Conservation (phyloP, 225 moss, liverwort and hornwort genomes). For the Straminergon stramineum region DNA sequence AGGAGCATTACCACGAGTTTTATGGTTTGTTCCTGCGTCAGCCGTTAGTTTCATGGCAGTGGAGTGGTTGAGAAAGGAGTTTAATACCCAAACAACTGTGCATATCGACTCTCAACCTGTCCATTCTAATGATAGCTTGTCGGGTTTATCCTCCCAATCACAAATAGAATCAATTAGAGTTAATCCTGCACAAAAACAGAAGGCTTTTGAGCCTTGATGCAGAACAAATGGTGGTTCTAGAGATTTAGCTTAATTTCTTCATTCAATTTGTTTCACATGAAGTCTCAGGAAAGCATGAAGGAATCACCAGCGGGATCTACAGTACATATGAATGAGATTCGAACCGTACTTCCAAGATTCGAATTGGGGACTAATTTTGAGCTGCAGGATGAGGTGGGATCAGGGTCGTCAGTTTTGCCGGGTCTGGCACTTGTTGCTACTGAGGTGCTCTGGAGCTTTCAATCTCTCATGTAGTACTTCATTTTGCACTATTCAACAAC, state of each 20-base stretch:
- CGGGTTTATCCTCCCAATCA: slow-evolving; percentile 14
- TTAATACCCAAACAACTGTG: slow-evolving; percentile 32
- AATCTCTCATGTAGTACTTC: not conserved
- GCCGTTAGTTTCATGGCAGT: slow-evolving; percentile 94
- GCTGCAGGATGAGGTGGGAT: not conserved
- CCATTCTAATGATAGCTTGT: slow-evolving; percentile 12
- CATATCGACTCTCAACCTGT: slow-evolving; percentile 28
- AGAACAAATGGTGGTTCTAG: not conserved
- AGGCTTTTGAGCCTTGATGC: slow-evolving; percentile 29
- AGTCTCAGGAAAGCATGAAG: not conserved
- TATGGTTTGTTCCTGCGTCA: slow-evolving; percentile 98
- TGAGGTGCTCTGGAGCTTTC: not conserved
- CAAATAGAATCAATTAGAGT: slow-evolving; percentile 20
- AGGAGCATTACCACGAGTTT: slow-evolving; percentile 74
- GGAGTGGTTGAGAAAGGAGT: slow-evolving; percentile 83
- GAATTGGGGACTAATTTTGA: not conserved
- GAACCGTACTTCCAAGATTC: not conserved
- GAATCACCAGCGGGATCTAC: not conserved
- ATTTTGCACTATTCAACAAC: not conserved
- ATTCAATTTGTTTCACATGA: not conserved
- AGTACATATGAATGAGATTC: not conserved
- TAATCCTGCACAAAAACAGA: slow-evolving; percentile 12
- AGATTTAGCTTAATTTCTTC: not conserved
- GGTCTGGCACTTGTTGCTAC: not conserved
- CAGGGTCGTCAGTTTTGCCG: not conserved